Conservation (phyloP, 805 yeast species). For the Clavispora fructus region DNA sequence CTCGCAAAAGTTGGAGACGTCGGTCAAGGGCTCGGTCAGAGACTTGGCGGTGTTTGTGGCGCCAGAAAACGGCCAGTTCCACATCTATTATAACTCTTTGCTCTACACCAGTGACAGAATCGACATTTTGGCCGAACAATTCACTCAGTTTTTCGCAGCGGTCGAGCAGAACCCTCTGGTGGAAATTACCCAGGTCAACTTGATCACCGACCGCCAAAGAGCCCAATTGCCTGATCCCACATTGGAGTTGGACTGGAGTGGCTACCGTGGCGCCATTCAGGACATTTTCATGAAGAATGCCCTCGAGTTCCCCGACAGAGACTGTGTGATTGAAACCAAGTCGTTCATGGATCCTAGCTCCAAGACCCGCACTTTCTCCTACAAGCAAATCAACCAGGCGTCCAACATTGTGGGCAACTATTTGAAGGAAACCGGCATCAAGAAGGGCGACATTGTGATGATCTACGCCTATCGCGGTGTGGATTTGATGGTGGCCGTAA, state of each 20-base stretch:
- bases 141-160: conserved; percentile 43
- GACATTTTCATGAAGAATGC: conserved; percentile 92
- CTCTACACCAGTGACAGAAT: conserved; percentile 70
- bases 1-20: conserved; percentile 39
- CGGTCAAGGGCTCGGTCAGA: conserved; percentile 51
- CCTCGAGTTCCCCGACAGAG: conserved; percentile 72
- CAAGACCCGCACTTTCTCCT: conserved; percentile 69
- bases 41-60: conserved; percentile 53
- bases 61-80: conserved; percentile 27
- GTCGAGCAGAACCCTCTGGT: conserved; percentile 33
- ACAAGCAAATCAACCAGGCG: conserved; percentile 84
- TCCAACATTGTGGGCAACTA: conserved; percentile 92
- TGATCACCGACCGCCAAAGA: conserved; percentile 65
- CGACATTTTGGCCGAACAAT: conserved; percentile 66
- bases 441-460: conserved; percentile 93
- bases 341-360: conserved; percentile 51
- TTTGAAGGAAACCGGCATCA: conserved; percentile 72
- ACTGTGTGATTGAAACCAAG: conserved; percentile 90
- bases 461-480: conserved; percentile 97
- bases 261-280: conserved; percentile 92
- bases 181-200: conserved; percentile 54
- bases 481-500: conserved; percentile 91
- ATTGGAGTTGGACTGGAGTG: conserved; percentile 79
- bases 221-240: conserved; percentile 81
- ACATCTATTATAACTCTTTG: conserved; percentile 67